Evolutionary conservation across 2,329 filamentous ascomycete species (phyloP), one percentile per base, ranked within the genome.

Genomic region (Scytalidium lignicola): DNA sequence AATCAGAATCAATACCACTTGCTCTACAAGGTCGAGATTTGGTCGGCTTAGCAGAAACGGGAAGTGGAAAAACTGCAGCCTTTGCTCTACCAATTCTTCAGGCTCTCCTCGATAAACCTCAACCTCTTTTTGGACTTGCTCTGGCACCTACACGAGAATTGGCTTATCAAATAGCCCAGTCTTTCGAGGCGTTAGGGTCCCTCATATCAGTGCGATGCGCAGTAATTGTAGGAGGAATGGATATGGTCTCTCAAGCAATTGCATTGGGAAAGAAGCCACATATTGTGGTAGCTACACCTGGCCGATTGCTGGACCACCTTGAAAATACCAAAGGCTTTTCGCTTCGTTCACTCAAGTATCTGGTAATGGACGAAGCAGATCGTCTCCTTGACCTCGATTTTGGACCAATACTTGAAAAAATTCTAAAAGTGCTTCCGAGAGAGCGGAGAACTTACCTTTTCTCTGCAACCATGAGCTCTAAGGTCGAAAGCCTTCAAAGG

Each of bases 281-380:
- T 62, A 85, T 99, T 20, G 75, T 97, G 19, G 91, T 97, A 37
- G 92, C 92, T 0, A 96, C 92, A 0, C 92, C 92, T 0, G 92
- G 91, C 46, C 82, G 92, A 49, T 73, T 96, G 19, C 75, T 96
- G 3, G 93, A 97, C 62, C 93, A 99, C 60, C 73, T 97, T 8
- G 90, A 97, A 66, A 96, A 96, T 70, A 99, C 93, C 2, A 96
- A 96, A 68, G 92, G 93, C 10, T 97, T 99, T 70, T 91, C 86
- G 1, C 72, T 97, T 44, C 80, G 86, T 23, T 78, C 79, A 3
- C 74, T 96, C 32, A 91, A 91, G 63, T 96, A 92, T 63, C 74
- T 97, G 3, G 91, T 96, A 53, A 90, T 97, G 81, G 92, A 96
- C 63, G 92, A 96, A 71, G 92, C 92, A 20, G 92, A 97, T 67